phyloP scores from a whole-genome alignment of 2,329 filamentous ascomycete genomes.

The Cytospora piceae region DNA sequence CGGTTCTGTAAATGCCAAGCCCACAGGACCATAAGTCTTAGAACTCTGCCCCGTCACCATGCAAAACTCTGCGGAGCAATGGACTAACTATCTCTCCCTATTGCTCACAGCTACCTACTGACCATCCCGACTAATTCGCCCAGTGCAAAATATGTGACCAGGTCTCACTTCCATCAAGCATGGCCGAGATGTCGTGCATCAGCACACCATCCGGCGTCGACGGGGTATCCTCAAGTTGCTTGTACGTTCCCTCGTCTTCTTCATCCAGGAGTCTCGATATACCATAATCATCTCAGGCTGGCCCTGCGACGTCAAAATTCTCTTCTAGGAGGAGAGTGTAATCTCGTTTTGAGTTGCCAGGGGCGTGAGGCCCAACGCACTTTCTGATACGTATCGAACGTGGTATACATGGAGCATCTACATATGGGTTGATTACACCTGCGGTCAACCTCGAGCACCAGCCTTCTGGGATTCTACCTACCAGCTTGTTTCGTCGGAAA shows the following conservation, averaged over 20 bases:
- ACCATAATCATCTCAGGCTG: constrained; percentile 12
- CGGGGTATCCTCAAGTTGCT: neutral
- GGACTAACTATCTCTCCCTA: too few species aligned
- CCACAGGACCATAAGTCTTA: too few species aligned
- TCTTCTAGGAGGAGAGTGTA: neutral
- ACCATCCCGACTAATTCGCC: neutral
- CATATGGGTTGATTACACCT: too few species aligned
- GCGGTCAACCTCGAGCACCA: neutral
- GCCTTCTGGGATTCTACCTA: neutral
- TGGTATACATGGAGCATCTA: constrained; percentile 3
- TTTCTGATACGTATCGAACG: constrained; percentile 4
- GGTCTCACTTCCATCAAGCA: constrained; percentile 4
- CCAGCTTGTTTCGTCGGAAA: neutral
- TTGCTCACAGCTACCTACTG: too few species aligned
- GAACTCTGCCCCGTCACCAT: too few species aligned
- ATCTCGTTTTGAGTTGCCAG: neutral
- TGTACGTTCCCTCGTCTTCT: neutral
- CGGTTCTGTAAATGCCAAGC: too few species aligned
- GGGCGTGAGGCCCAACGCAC: neutral
- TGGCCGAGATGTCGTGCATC: neutral
- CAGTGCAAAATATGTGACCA: constrained; percentile 2
- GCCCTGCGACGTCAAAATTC: constrained; percentile 4
- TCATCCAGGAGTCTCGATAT: neutral
- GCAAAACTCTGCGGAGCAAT: too few species aligned
- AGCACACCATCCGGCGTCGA: neutral